A percentile compares a stretch with the other conserved stretches of the same genome.
Evolutionary conservation across 257 asterid genomes (phyloP).

Genomic region (Scutellaria minor): DNA sequence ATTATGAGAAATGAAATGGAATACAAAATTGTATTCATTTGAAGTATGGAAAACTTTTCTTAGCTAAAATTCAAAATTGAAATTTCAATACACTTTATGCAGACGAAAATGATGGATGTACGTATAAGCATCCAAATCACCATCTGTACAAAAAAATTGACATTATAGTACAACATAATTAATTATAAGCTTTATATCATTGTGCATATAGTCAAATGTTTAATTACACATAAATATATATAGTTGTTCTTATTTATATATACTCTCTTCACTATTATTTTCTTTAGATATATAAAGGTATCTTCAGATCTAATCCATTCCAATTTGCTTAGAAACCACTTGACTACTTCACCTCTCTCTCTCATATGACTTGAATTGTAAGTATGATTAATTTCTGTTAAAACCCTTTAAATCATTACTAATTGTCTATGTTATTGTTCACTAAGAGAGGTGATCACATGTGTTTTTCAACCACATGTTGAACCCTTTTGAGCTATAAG

Average conservation of each 20-base stretch:
- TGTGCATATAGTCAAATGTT: slow-evolving; percentile 33
- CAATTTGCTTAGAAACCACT: slow-evolving; percentile 71
- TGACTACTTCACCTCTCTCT: slow-evolving; percentile 48
- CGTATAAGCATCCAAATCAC: slow-evolving; percentile 20
- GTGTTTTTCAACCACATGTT: slow-evolving; percentile 4
- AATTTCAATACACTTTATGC: slow-evolving; percentile 1
- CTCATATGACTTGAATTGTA: slow-evolving; percentile 50
- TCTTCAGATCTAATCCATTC: slow-evolving; percentile 60
- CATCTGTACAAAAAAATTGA: slow-evolving; percentile 11
- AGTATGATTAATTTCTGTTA: slow-evolving; percentile 47
- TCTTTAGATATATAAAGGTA: slow-evolving; percentile 39
- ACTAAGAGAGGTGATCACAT: slow-evolving; percentile 24
- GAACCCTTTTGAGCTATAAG: no score
- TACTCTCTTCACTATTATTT: slow-evolving; percentile 25
- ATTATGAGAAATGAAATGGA: neutral
- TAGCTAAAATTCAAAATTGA: neutral
- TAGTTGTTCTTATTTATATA: slow-evolving; percentile 12
- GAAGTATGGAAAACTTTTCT: neutral
- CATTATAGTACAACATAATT: slow-evolving; percentile 26
- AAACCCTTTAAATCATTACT: slow-evolving; percentile 42
- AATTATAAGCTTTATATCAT: slow-evolving; percentile 14
- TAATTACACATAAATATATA: slow-evolving; percentile 26
- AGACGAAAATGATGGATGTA: slow-evolving; percentile 18
- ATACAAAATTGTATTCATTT: neutral
- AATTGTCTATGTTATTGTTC: slow-evolving; percentile 12